Conservation (phyloP, 2,329 filamentous ascomycete genomes). For the Apiospora rasikravindrae region DNA sequence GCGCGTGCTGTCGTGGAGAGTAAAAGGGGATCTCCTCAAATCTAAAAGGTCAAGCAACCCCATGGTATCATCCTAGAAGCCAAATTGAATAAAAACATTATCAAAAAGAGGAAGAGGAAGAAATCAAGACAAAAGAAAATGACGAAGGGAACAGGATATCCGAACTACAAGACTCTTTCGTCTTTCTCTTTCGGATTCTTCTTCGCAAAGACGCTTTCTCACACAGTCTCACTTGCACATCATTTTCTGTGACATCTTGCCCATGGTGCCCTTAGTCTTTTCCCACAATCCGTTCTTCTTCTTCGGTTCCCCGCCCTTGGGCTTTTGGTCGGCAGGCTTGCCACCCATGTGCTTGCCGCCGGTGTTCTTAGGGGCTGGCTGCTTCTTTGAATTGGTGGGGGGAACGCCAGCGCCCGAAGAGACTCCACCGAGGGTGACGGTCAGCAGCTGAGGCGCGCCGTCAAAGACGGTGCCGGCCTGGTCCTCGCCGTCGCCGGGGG, state of each 20-base stretch:
- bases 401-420: neutral
- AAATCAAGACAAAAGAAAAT: neutral
- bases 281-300: slow-evolving; percentile 25
- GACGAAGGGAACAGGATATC: neutral
- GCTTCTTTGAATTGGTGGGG: neutral
- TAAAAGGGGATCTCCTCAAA: slow-evolving; percentile 2
- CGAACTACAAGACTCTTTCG: neutral
- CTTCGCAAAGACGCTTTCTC: neutral
- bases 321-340: slow-evolving; percentile 22
- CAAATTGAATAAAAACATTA: neutral
- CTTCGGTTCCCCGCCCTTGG: slow-evolving; percentile 28
- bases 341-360: neutral
- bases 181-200: neutral
- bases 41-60: slow-evolving; percentile 13
- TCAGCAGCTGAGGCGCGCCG: slow-evolving; percentile 58
- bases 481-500: slow-evolving; percentile 64
- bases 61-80: slow-evolving; percentile 2
- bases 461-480: slow-evolving; percentile 69
- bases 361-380: neutral
- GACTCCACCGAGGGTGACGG: slow-evolving; percentile 59
- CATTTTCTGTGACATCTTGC: neutral
- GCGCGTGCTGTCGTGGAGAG: slow-evolving; percentile 8
- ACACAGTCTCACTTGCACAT: neutral
- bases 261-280: neutral
- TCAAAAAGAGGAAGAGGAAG: neutral